Conservation (phyloP, 2,329 filamentous ascomycete genomes). For the Talaromyces sp. region DNA sequence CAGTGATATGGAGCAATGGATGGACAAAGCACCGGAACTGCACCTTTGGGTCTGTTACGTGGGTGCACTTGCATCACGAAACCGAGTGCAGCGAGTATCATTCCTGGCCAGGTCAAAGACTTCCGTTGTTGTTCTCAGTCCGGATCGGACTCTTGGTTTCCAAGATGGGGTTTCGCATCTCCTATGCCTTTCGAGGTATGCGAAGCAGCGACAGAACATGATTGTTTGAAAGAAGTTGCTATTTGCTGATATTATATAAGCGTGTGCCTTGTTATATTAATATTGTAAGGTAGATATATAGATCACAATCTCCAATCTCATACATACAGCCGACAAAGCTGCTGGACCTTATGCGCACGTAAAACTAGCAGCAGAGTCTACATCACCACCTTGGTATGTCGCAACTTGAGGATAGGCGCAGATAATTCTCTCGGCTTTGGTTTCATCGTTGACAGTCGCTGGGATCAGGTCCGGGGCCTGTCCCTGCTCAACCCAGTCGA, state of each 20-base stretch:
- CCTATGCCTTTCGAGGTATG: conserved; percentile 3
- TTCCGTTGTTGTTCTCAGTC: conserved; percentile 8
- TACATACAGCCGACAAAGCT: background rate
- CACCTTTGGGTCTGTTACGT: conserved; percentile 12
- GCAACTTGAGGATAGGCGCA: conserved; percentile 11
- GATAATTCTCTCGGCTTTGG: conserved; percentile 6
- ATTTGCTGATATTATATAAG: background rate
- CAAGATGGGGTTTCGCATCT: conserved; percentile 14
- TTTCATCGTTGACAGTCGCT: conserved; percentile 8
- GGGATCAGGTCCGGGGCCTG: background rate
- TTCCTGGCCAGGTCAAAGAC: conserved; percentile 13
- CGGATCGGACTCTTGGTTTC: conserved; percentile 3
- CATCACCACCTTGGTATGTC: background rate
- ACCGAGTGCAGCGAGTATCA: conserved; percentile 7
- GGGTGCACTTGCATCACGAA: conserved; percentile 2
- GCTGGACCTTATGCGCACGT: background rate
- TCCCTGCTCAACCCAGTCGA: conserved; percentile 23
- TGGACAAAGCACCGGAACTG: conserved; percentile 9
- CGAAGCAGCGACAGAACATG: background rate
- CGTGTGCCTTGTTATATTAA: background rate
- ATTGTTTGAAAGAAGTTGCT: background rate
- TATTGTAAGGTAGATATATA: background rate
- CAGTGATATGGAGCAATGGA: conserved; percentile 2
- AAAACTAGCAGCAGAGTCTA: background rate
- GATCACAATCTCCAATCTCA: background rate